Conservation (phyloP, 108 stramenopile genomes). For the Nitzschia sp. region DNA sequence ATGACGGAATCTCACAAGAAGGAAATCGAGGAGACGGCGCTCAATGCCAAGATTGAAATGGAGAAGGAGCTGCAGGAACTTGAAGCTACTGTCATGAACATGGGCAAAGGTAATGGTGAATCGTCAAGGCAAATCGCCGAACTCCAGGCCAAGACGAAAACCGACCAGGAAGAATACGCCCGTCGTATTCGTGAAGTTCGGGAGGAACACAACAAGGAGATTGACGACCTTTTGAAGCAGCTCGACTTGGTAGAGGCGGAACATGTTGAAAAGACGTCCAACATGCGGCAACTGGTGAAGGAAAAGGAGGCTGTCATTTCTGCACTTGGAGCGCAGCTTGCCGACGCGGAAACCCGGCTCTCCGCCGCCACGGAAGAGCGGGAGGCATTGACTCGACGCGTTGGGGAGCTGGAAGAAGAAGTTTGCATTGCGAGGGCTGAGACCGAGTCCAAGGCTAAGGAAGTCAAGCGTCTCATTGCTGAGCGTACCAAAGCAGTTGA, state of each 20-base stretch:
- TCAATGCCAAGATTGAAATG: conserved; percentile 9
- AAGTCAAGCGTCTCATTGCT: conserved; percentile 23
- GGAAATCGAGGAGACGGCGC: conserved; percentile 12
- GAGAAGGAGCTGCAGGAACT: conserved; percentile 12
- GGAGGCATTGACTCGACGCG: background rate
- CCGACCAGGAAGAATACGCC: conserved; percentile 29
- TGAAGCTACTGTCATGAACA: background rate
- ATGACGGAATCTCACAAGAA: background rate
- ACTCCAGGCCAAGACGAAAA: conserved; percentile 31
- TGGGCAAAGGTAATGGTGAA: conserved; percentile 17
- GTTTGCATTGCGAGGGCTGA: conserved; percentile 7
- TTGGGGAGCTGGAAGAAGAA: conserved; percentile 16
- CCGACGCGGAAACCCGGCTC: conserved; percentile 36
- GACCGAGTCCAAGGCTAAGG: conserved; percentile 12
- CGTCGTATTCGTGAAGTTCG: conserved; percentile 31
- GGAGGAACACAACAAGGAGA: conserved; percentile 44
- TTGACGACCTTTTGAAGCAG: conserved; percentile 55
- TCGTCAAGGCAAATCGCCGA: conserved; percentile 25
- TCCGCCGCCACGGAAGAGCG: conserved; percentile 4
- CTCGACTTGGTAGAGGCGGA: conserved; percentile 68
- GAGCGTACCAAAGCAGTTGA: conserved; percentile 38
- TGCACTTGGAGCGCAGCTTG: conserved; percentile 49
- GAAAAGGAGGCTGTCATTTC: conserved; percentile 62
- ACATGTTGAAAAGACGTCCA: conserved; percentile 28
- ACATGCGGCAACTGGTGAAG: conserved; percentile 27